phyloP scores from a whole-genome alignment of 2,329 filamentous ascomycete genomes.

The Stagonosporopsis rhizophila region DNA sequence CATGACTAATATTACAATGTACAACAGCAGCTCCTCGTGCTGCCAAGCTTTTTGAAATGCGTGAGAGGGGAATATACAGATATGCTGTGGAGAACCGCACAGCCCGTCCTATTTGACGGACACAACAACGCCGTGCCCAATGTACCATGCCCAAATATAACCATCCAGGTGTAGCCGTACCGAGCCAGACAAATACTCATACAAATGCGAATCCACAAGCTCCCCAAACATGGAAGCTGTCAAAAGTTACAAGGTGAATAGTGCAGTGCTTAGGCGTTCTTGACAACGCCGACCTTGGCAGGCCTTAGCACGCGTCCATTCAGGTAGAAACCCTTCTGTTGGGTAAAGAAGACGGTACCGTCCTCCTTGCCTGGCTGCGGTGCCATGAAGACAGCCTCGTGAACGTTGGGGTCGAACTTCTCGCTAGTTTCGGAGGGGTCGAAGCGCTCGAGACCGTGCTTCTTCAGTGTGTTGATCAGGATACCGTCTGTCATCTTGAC shows the following conservation, averaged over 20 bases:
- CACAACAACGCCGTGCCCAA: constrained; percentile 21
- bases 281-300: constrained; percentile 95
- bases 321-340: constrained; percentile 94
- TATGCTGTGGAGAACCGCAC: background rate
- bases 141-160: constrained; percentile 17
- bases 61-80: constrained; percentile 23
- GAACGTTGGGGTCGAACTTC: constrained; percentile 94
- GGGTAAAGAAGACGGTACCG: constrained; percentile 86
- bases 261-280: constrained; percentile 65
- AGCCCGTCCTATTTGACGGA: constrained; percentile 8
- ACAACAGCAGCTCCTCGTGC: constrained; percentile 8
- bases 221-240: constrained; percentile 1
- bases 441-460: constrained; percentile 92
- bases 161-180: constrained; percentile 15
- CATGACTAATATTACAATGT: constrained; percentile 22
- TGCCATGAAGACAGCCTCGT: constrained; percentile 96
- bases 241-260: background rate
- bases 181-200: constrained; percentile 15
- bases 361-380: constrained; percentile 88
- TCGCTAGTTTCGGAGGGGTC: constrained; percentile 74
- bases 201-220: constrained; percentile 9
- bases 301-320: constrained; percentile 90
- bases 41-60: constrained; percentile 16
- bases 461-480: constrained; percentile 85
- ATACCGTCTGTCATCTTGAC: constrained; percentile 95